Conservation (phyloP, 73 alveolate species). For the Paramecium pentaurelia region DNA sequence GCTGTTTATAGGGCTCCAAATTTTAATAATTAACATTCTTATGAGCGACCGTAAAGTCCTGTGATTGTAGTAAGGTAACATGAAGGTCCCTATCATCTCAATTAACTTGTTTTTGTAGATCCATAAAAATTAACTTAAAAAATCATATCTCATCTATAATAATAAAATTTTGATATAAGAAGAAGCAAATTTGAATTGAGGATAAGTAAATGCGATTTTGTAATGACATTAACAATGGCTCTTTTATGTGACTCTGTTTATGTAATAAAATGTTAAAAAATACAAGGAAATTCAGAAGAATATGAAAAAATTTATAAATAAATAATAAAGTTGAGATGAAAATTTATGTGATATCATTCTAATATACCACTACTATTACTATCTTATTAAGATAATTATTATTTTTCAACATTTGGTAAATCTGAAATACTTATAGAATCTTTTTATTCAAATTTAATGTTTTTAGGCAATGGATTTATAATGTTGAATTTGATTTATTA, state of each 20-base stretch:
- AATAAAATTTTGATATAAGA: not conserved
- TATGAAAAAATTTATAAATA: not conserved
- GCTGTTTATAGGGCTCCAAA: not conserved
- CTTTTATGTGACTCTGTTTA: not conserved
- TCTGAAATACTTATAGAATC: not conserved
- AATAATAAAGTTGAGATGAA: conserved; percentile 1
- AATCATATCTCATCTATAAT: not conserved
- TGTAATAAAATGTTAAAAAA: not conserved
- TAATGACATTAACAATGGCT: not conserved
- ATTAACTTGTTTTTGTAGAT: not conserved
- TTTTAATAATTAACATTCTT: not conserved
- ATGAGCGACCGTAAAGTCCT: not conserved
- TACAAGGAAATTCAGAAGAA: not conserved
- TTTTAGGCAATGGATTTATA: not conserved
- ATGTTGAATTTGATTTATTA: not conserved
- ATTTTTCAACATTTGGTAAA: not conserved
- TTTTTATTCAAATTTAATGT: not conserved
- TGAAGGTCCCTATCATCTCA: conserved; percentile 16
- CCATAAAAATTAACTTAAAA: not conserved
- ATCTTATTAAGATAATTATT: not conserved
- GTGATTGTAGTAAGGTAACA: not conserved
- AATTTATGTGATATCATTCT: not conserved
- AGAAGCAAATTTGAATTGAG: not conserved
- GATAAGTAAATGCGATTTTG: not conserved
- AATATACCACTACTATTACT: conserved; percentile 44